phyloP scores from a whole-genome alignment of 495 filamentous ascomycete genomes.

The Umbilicaria muhlenbergii region DNA sequence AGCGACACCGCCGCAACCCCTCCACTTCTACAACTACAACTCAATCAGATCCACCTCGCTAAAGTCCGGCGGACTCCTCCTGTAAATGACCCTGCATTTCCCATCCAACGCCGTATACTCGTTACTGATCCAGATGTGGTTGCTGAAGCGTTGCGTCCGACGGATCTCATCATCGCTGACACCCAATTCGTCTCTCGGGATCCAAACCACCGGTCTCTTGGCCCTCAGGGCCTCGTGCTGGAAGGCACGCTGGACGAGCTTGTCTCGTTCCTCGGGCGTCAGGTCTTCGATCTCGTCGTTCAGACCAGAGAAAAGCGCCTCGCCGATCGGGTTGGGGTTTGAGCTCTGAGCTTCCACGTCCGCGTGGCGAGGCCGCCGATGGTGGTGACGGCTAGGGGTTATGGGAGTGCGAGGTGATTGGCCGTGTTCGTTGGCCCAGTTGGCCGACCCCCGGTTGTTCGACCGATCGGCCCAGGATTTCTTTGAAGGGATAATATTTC shows the following conservation, averaged over 20 bases:
- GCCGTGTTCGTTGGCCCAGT: not conserved
- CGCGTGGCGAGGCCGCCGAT: not conserved
- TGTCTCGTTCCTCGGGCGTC: conserved; percentile 78
- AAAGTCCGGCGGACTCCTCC: conserved; percentile 81
- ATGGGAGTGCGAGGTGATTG: conserved; percentile 11
- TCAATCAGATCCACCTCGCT: conserved; percentile 80
- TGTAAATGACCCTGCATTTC: conserved; percentile 74
- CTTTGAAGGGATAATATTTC: conserved; percentile 7
- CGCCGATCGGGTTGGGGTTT: conserved; percentile 38
- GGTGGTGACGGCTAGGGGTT: conserved; percentile 3
- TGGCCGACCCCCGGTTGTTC: not conserved
- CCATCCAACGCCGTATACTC: conserved; percentile 76
- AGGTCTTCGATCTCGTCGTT: conserved; percentile 90
- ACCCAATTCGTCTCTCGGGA: conserved; percentile 81
- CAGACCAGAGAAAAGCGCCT: conserved; percentile 70
- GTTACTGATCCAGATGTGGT: conserved; percentile 88
- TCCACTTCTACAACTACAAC: conserved; percentile 42
- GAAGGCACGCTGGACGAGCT: conserved; percentile 76
- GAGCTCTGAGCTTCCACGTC: conserved; percentile 54
- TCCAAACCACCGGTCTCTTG: conserved; percentile 80
- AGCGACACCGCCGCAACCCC: not conserved
- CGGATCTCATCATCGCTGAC: conserved; percentile 82
- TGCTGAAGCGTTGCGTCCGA: conserved; percentile 58
- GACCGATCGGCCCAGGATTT: conserved; percentile 18
- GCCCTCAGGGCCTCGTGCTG: conserved; percentile 80